Base-by-base conservation (phyloP, 495 filamentous ascomycete genomes). In the Aspergillus avenaceus region DNA sequence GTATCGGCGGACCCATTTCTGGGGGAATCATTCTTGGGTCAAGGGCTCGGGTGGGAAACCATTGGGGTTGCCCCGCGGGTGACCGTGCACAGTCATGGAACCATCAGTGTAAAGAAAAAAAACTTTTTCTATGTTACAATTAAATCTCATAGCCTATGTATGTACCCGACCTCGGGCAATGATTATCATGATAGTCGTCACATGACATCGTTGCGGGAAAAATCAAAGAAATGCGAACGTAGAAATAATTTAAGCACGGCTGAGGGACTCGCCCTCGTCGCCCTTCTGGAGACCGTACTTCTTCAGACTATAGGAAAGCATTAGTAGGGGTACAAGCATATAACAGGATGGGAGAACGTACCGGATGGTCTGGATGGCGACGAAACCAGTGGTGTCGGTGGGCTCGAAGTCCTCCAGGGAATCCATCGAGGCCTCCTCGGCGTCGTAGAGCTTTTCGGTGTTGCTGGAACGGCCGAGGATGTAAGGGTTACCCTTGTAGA, bases 391-490 rank as follows among this genome's bases (percentile, higher is more conserved):
- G 67, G 84, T 87, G 60, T 87, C 86, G 49, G 75, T 71, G 28
- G 90, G 90, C 47, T 72, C 75, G 73, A 96, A 95, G 61, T 84
- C 83, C 63, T 81, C 86, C 59, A 96, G 82, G 60, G 84, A 82
- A 71, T 96, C 92, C 92, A 96, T 97, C 55, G 78, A 84, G 37
- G 81, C 80, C 74, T 95, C 89, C 56, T 77, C 72, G 74, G 81
- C 81, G 65, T 81, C 80, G 71, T 97, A 96, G 49, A 96, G 80
- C 77, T 95, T 95, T 78, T 85, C 84, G 49, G 86, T 87, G 60
- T 85, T 78, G 59, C 73, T 82, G 66, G 74, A 84, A 45, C 91
- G 82, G 58, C 90, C 90, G 16, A 96, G 73, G 22, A 93, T 77
- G 62, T 72, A 82, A 52, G 86, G 77, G 59, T 61, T 77, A 56